Percentiles rank a stretch among this genome's conserved stretches.
Conservation (phyloP, 352 stramenopile genomes). For the Phytophthora colocasiae region DNA sequence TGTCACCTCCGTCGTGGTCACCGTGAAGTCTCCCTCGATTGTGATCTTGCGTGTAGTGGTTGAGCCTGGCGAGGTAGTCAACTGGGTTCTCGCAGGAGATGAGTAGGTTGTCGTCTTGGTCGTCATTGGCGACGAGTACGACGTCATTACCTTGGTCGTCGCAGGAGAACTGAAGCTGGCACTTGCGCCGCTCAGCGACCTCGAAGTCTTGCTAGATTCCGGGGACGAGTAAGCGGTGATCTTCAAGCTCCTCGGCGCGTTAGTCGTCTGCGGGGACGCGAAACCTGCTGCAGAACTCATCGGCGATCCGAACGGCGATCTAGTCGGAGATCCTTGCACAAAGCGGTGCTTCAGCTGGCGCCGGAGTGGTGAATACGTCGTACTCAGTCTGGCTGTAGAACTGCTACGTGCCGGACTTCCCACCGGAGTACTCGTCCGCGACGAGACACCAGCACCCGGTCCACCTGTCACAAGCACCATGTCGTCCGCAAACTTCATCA, state of each 20-base stretch:
- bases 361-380: constrained; percentile 34
- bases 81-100: constrained; percentile 14
- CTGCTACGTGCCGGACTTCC: constrained; percentile 29
- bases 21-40: constrained; percentile 28
- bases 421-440: constrained; percentile 27
- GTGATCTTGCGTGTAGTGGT: constrained; percentile 30
- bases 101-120: constrained; percentile 17
- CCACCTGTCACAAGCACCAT: constrained; percentile 39
- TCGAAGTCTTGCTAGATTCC: constrained; percentile 15
- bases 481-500: constrained; percentile 47
- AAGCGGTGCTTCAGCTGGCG: constrained; percentile 39
- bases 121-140: background rate
- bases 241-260: constrained; percentile 24
- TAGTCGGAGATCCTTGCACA: constrained; percentile 19
- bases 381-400: constrained; percentile 30
- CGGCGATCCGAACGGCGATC: constrained; percentile 23
- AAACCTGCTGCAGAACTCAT: constrained; percentile 18
- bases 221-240: constrained; percentile 33
- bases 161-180: constrained; percentile 16
- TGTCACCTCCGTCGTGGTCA: constrained; percentile 28
- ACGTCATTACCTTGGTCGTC: constrained; percentile 3
- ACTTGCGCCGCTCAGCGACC: constrained; percentile 10
- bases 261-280: constrained; percentile 23
- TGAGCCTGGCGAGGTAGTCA: constrained; percentile 15
- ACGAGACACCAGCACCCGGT: constrained; percentile 32